Conservation (phyloP, 2,329 filamentous ascomycete genomes). For the Colletotrichum tropicale region DNA sequence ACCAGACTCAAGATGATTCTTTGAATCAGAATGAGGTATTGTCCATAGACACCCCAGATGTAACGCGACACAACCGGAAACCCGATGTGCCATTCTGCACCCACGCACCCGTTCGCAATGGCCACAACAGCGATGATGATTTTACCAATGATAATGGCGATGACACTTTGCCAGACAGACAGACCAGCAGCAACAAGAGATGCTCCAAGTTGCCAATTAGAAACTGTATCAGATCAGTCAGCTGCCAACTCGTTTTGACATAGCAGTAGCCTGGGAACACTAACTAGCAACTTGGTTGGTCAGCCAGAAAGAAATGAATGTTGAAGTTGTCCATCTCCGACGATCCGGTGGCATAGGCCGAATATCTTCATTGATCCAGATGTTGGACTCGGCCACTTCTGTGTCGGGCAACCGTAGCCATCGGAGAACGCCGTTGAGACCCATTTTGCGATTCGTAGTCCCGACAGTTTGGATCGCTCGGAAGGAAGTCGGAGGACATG, state of each 20-base stretch:
- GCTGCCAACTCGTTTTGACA: not conserved
- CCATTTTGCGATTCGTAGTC: not conserved
- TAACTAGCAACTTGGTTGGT: conserved; percentile 13
- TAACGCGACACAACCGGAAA: conserved; percentile 44
- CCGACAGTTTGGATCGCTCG: not conserved
- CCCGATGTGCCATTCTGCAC: conserved; percentile 40
- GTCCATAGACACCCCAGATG: conserved; percentile 44
- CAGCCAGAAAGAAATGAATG: conserved; percentile 21
- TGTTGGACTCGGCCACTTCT: conserved; percentile 11
- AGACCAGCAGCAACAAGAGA: conserved; percentile 9
- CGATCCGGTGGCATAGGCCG: conserved; percentile 16
- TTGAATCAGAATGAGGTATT: conserved; percentile 40
- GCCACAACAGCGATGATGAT: conserved; percentile 14
- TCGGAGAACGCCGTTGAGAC: not conserved
- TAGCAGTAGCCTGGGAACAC: not conserved
- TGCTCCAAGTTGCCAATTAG: conserved; percentile 11
- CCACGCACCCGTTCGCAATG: conserved; percentile 6
- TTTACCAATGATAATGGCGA: conserved; percentile 11
- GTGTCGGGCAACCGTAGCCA: conserved; percentile 11
- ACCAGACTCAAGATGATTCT: conserved; percentile 42
- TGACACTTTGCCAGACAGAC: conserved; percentile 15
- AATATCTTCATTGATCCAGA: conserved; percentile 23
- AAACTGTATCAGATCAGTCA: not conserved
- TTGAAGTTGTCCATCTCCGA: conserved; percentile 12
- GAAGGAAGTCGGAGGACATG: not conserved